A percentile compares a stretch with the other conserved stretches of the same genome.
phyloP scores from a whole-genome alignment of 805 yeast genomes.

The Aciculoconidium aculeatum region DNA sequence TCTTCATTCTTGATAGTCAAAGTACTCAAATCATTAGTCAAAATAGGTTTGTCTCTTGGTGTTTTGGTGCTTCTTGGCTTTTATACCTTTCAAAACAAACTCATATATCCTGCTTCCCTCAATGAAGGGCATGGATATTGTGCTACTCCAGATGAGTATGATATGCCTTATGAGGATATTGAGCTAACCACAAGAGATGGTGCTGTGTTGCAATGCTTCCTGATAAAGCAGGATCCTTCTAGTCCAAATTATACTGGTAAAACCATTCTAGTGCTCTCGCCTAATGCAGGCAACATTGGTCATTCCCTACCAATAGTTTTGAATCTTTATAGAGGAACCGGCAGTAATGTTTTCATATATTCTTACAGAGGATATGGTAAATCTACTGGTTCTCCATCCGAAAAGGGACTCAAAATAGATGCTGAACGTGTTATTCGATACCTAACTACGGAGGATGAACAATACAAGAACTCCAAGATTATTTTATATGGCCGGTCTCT shows the following conservation, averaged over 20 bases:
- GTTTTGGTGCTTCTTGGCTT: slow-evolving; percentile 44
- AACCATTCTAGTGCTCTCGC: slow-evolving; percentile 74
- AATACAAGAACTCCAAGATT: slow-evolving; percentile 46
- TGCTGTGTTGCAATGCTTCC: slow-evolving; percentile 58
- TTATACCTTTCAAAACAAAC: slow-evolving; percentile 53
- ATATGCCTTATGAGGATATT: slow-evolving; percentile 56
- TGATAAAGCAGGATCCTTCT: slow-evolving; percentile 45
- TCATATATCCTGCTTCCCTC: slow-evolving; percentile 80
- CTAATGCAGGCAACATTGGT: slow-evolving; percentile 96
- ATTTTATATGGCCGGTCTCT: slow-evolving; percentile 82
- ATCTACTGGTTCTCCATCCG: slow-evolving; percentile 72
- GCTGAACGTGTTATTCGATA: slow-evolving; percentile 66
- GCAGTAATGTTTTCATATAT: slow-evolving; percentile 74
- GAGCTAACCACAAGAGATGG: slow-evolving; percentile 65
- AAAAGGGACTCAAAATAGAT: slow-evolving; percentile 74
- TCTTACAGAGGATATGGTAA: slow-evolving; percentile 90
- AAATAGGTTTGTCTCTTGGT: slow-evolving; percentile 40
- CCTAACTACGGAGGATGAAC: slow-evolving; percentile 45
- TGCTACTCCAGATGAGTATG: slow-evolving; percentile 70
- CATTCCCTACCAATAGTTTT: slow-evolving; percentile 78
- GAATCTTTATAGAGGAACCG: slow-evolving; percentile 54
- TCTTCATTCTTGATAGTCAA: slow-evolving; percentile 7
- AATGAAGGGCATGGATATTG: slow-evolving; percentile 70
- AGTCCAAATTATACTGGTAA: slow-evolving; percentile 42
- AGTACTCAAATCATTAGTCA: slow-evolving; percentile 23